phyloP scores from a whole-genome alignment of 257 asterid species.

The Schizonepeta tenuifolia region DNA sequence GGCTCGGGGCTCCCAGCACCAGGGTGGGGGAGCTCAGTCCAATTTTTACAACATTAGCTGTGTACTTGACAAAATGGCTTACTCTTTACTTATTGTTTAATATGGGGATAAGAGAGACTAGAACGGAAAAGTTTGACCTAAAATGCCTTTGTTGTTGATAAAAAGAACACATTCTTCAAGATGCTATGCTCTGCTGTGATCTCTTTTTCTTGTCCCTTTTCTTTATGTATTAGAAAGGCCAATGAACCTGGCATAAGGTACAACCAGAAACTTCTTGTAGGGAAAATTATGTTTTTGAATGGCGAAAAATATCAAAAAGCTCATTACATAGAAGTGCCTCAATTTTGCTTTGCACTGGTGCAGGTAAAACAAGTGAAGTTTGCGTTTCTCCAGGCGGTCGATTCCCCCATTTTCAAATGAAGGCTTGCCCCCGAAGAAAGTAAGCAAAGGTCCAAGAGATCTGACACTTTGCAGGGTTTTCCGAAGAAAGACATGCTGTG shows the following conservation, averaged over 20 bases:
- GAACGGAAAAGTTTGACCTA: neutral
- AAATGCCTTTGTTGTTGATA: slow-evolving; percentile 11
- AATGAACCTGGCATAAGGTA: neutral
- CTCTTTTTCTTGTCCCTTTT: neutral
- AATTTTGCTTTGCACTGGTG: slow-evolving; percentile 29
- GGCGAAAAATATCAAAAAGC: slow-evolving; percentile 19
- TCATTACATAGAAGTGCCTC: slow-evolving; percentile 7
- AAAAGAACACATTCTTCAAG: neutral
- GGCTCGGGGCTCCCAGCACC: neutral
- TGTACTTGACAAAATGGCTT: slow-evolving; percentile 4
- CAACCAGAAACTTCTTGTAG: neutral
- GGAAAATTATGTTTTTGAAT: slow-evolving; percentile 11
- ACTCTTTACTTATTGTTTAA: neutral
- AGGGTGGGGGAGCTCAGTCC: neutral
- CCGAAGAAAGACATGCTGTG: slow-evolving; percentile 93
- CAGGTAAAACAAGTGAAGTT: slow-evolving; percentile 74
- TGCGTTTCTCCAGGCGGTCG: slow-evolving; percentile 96
- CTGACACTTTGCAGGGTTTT: slow-evolving; percentile 87
- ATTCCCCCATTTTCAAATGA: slow-evolving; percentile 74
- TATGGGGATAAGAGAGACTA: neutral
- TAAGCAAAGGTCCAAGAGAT: slow-evolving; percentile 81
- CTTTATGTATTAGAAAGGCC: neutral
- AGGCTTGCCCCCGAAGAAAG: slow-evolving; percentile 85
- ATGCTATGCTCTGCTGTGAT: neutral
- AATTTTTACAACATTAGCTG: neutral